Evolutionary conservation across 2,329 filamentous ascomycete species (phyloP).

Genomic region (Dendrostoma leiphaemia): DNA sequence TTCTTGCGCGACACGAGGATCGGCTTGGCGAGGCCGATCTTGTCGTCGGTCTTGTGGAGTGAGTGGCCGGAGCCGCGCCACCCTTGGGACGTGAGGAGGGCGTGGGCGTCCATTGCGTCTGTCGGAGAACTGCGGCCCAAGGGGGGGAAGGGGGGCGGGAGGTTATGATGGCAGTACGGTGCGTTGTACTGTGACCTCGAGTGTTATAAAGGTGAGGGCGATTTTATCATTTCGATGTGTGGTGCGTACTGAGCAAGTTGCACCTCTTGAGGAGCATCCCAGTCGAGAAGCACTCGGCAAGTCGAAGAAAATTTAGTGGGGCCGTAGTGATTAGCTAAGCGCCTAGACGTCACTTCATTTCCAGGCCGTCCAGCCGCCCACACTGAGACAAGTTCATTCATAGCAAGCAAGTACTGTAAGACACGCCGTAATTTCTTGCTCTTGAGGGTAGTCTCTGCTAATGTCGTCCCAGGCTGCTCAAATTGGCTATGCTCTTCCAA

Average conservation of each 20-base stretch:
- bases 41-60: slow-evolving; percentile 71
- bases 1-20: slow-evolving; percentile 80
- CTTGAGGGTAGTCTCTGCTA: no score
- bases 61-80: slow-evolving; percentile 90
- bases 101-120: slow-evolving; percentile 72
- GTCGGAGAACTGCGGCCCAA: no score
- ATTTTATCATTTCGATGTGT: slow-evolving; percentile 4
- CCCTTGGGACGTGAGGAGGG: slow-evolving; percentile 79
- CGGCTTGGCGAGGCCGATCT: slow-evolving; percentile 77
- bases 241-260: neutral
- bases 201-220: neutral
- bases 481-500: no score
- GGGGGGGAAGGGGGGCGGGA: no score
- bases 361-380: no score
- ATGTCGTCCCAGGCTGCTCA: no score
- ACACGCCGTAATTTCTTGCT: no score
- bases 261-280: neutral
- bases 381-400: no score
- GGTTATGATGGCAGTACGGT: neutral
- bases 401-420: no score
- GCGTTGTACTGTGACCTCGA: neutral
- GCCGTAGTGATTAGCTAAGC: slow-evolving; percentile 6
- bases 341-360: neutral
- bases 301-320: slow-evolving; percentile 14
- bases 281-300: neutral